Conservation (phyloP, 2,329 filamentous ascomycete genomes). For the Pseudodiploospora longispora region DNA sequence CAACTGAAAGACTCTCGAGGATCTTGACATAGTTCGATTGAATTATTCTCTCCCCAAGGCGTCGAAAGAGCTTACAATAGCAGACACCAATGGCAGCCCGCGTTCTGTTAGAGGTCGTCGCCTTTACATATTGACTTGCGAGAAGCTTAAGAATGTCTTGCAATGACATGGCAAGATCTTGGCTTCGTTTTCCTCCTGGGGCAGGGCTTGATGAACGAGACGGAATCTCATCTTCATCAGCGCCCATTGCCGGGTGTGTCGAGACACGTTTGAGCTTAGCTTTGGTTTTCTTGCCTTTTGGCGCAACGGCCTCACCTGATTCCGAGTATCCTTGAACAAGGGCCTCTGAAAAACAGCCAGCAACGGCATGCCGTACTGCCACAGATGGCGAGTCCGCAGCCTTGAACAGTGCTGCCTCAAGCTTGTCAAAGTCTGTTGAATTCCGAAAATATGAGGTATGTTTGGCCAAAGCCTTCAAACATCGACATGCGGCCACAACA, state of each 20-base stretch:
- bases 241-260: constrained; percentile 51
- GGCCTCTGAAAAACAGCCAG: constrained; percentile 74
- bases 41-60: constrained; percentile 72
- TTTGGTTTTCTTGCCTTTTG: constrained; percentile 65
- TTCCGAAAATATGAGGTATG: constrained; percentile 80
- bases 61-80: constrained; percentile 73
- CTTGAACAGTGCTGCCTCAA: constrained; percentile 78
- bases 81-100: constrained; percentile 80
- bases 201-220: constrained; percentile 66
- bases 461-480: constrained; percentile 64
- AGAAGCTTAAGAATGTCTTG: constrained; percentile 71
- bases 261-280: constrained; percentile 49
- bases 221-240: constrained; percentile 66
- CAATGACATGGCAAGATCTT: constrained; percentile 66
- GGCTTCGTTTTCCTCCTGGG: constrained; percentile 58
- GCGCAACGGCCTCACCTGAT: constrained; percentile 43
- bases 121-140: constrained; percentile 70
- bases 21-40: constrained; percentile 77
- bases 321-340: constrained; percentile 65
- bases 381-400: constrained; percentile 70
- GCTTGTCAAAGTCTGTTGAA: constrained; percentile 78
- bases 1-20: constrained; percentile 69
- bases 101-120: constrained; percentile 69
- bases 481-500: constrained; percentile 69
- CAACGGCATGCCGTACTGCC: constrained; percentile 75